Evolutionary conservation across 345 rosid genomes (phyloP), one percentile per base, ranked within the genome.

Genomic region (Cardamine chenopodiifolia): DNA sequence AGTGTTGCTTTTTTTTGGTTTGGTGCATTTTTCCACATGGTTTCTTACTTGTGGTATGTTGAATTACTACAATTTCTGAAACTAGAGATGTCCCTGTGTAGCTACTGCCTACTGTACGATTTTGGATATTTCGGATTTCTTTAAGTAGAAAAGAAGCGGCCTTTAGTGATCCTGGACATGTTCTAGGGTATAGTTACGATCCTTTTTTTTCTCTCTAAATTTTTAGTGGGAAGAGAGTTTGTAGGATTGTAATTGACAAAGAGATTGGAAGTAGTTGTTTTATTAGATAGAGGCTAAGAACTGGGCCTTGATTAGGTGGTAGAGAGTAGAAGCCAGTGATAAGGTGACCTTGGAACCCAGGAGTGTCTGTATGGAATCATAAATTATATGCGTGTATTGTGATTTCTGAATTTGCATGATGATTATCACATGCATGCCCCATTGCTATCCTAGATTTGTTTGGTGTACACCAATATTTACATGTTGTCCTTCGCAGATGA

Each of bases 401-500:
- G 37, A 8, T 50, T 61, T n/a, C 66, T 34, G 2, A 4, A 66
- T 56, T 9, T 3, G 8, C 17, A 25, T 50, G 54, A 37, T 39
- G 35, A n/a, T 59, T 37, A 49, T 28, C 53, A 7, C 55, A 39
- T 39, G 62, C 8, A 29, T 58, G 6, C 62, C 40, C 19, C 28
- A n/a, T 49, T 31, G 34, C 4, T 52, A 48, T 62, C 47, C 56
- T 15, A 48, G 35, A 39, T 68, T 59, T 75, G 8, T 48, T 39
- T 47, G 35, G 47, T 66, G 35, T 11, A 31, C 68, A 52, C 49
- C 35, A 71, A 58, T 48, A 14, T 57, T 32, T 74, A 13, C 59
- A 23, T 79, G 42, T 62, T 79, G 26, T 55, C 17, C 9, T 53
- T 64, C 40, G 42, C 66, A 79, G 98, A 90, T 75, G 93, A 93